Evolutionary conservation across 2,329 filamentous ascomycete species (phyloP).

Genomic region (Ramularia endophylla): DNA sequence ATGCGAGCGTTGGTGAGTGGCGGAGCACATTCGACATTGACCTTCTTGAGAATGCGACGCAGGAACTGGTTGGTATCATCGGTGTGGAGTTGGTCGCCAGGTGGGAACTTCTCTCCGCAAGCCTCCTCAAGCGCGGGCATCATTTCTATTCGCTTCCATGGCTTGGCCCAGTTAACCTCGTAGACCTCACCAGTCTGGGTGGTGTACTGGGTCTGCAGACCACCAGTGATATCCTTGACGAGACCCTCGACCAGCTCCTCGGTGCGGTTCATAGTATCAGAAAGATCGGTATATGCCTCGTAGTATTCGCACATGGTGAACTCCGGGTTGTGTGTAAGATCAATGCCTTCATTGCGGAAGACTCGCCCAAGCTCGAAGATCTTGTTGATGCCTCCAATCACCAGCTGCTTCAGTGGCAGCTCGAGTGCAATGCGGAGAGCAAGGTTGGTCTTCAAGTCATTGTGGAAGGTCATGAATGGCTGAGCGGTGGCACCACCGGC

Average conservation of each 20-base stretch:
- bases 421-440: constrained; percentile 95
- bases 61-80: constrained; percentile 85
- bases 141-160: constrained; percentile 94
- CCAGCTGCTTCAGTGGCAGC: constrained; percentile 91
- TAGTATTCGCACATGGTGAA: constrained; percentile 99
- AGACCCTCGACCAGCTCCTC: constrained; percentile 88
- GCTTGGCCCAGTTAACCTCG: constrained; percentile 91
- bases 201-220: constrained; percentile 56
- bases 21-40: constrained; percentile 80
- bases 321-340: constrained; percentile 94
- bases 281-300: constrained; percentile 76
- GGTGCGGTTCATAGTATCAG: constrained; percentile 84
- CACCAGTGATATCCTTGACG: constrained; percentile 80
- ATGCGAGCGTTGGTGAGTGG: constrained; percentile 92
- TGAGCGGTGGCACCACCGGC: constrained; percentile 92
- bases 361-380: constrained; percentile 95
- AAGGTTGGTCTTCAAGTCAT: constrained; percentile 90
- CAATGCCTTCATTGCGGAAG: constrained; percentile 89
- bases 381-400: constrained; percentile 88
- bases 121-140: constrained; percentile 86
- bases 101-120: constrained; percentile 88
- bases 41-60: constrained; percentile 76
- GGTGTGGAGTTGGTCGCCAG: constrained; percentile 83
- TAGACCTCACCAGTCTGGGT: constrained; percentile 81
- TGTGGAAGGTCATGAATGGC: constrained; percentile 94